Percentiles rank a stretch among this genome's conserved stretches.
These are phyloP conservation scores for Chrysoporthe austroafricana DNA, from an alignment of 2,329 filamentous ascomycete species.

Conservation along the genomic window DNA sequence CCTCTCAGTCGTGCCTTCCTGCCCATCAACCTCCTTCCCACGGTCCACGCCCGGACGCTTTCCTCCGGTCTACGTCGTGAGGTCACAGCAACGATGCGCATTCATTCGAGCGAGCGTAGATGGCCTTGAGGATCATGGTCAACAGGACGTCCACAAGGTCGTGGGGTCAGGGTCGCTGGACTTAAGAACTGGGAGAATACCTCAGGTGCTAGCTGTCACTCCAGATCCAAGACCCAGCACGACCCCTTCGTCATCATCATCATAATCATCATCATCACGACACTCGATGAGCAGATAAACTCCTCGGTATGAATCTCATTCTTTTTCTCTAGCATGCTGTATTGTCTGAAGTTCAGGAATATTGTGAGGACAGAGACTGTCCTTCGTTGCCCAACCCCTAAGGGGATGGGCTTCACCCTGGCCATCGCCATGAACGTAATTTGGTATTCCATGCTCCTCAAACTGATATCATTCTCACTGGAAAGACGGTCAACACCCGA, in stretches of 20 bases:
- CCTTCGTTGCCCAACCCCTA: not conserved
- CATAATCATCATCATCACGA: not conserved
- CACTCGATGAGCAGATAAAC: not conserved
- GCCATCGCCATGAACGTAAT: not conserved
- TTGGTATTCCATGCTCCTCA: not conserved
- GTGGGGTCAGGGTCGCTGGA: not conserved
- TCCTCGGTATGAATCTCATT: not conserved
- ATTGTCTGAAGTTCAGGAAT: not conserved
- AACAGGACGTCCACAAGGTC: not conserved
- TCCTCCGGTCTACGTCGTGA: not conserved
- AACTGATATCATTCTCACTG: not conserved
- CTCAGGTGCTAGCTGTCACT: not conserved
- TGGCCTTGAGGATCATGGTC: not conserved
- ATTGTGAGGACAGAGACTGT: not conserved
- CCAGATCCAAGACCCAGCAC: not conserved
- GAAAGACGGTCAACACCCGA: not conserved
- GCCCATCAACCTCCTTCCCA: not conserved
- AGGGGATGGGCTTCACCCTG: not conserved
- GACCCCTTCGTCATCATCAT: not conserved
- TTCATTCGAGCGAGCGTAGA: not conserved
- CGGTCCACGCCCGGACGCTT: not conserved
- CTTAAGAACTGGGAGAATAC: not conserved
- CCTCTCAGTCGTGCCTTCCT: constrained; percentile 15
- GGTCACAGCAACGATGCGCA: not conserved
- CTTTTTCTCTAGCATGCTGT: not conserved